Evolutionary conservation across 1,284 basidiomycete genomes (phyloP).

Genomic region (Moesziomyces sp.): DNA sequence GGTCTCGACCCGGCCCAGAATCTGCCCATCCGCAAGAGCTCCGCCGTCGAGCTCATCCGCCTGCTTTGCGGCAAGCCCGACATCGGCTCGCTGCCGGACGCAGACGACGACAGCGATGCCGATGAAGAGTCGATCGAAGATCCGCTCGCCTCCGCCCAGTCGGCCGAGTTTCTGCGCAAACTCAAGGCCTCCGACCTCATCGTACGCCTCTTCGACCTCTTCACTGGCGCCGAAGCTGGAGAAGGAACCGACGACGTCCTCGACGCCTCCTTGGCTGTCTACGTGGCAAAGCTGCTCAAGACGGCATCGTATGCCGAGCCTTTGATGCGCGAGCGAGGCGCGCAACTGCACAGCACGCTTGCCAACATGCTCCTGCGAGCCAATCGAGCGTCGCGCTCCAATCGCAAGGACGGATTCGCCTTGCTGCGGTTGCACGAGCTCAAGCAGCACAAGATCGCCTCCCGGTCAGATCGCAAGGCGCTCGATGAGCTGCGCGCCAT

Average conservation of each 20-base stretch:
- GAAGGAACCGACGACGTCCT: slow-evolving; percentile 41
- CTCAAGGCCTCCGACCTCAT: slow-evolving; percentile 48
- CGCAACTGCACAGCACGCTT: slow-evolving; percentile 19
- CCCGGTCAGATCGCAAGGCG: slow-evolving; percentile 21
- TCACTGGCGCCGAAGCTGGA: slow-evolving; percentile 35
- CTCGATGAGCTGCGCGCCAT: slow-evolving; percentile 38
- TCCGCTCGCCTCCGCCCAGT: slow-evolving; percentile 25
- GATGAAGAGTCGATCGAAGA: slow-evolving; percentile 17
- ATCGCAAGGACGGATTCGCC: slow-evolving; percentile 39
- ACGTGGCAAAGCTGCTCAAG: slow-evolving; percentile 36
- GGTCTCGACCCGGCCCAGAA: slow-evolving; percentile 25
- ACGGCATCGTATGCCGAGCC: slow-evolving; percentile 23
- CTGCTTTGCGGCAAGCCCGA: slow-evolving; percentile 44
- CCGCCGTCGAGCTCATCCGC: slow-evolving; percentile 42
- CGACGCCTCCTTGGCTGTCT: slow-evolving; percentile 36
- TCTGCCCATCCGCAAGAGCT: slow-evolving; percentile 30
- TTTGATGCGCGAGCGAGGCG: slow-evolving; percentile 26
- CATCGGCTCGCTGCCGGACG: slow-evolving; percentile 12
- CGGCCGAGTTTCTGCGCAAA: slow-evolving; percentile 47
- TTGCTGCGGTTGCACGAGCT: slow-evolving; percentile 31
- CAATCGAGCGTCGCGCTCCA: slow-evolving; percentile 2
- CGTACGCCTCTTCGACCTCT: slow-evolving; percentile 32
- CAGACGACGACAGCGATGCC: slow-evolving; percentile 5
- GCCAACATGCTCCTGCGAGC: slow-evolving; percentile 17
- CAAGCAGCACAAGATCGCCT: slow-evolving; percentile 27